Evolutionary conservation across 208 protist species (phyloP), one percentile per base, ranked within the genome.

Genomic region (Wallacemonas rigidus): DNA sequence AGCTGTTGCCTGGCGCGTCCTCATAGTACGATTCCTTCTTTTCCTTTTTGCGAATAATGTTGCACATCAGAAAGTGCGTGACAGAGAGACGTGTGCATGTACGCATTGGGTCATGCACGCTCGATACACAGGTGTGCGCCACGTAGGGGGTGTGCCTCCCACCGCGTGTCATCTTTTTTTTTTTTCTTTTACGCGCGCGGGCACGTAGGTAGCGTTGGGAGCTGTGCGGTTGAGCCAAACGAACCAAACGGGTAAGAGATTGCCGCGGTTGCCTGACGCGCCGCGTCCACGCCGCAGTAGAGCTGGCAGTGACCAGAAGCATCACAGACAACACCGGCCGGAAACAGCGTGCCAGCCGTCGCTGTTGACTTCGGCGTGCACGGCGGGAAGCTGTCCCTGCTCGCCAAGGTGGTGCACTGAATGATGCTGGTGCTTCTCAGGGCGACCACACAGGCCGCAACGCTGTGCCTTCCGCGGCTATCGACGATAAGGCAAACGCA

Each of bases 231-330:
- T 6, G 39, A 14, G n/a, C 50, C 65, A 17, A 48, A 71, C 7
- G 11, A 5, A 3, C 38, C 35, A 62, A 72, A 72, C 3, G 67
- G 67, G 39, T 72, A 60, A 3, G 43, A 5, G 44, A 72, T 9
- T 1, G 55, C 3, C 4, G 62, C 36, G 35, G 53, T 39, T 8
- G 5, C 7, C 35, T 72, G 45, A 9, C 39, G 15, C 14, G 54
- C 9, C 17, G 60, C 50, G 54, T 63, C 55, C 15, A 72, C 45
- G 15, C 67, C 67, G 45, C 50, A 54, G 39, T 63, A 72, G 11
- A 72, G 44, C 5, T 72, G 45, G n/a, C 51, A 72, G 17, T 50
- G 4, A 41, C 53, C 67, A 45, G 60, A 1, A 5, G 43, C 3
- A 36, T 47, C 35, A 7, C 3, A 3, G 26, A 63, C 41, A 11